Evolutionary conservation across 2,329 filamentous ascomycete genomes (phyloP).

Genomic region (Microsporum audouinii): DNA sequence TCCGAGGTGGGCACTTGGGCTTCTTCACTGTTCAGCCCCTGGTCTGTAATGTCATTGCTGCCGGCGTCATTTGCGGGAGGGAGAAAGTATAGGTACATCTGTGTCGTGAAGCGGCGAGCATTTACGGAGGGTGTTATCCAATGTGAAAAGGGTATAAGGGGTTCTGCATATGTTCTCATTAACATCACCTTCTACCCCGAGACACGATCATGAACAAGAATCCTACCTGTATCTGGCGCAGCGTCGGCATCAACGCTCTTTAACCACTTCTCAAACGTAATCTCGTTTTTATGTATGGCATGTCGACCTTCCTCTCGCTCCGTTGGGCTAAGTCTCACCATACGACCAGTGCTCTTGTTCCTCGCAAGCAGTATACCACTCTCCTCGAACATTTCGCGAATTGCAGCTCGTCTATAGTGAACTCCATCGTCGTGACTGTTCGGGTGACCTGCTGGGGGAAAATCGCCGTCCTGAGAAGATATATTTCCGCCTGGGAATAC

Average conservation of each 20-base stretch:
- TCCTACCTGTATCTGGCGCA: conserved; percentile 47
- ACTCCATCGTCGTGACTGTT: conserved; percentile 57
- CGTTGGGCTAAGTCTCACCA: conserved; percentile 50
- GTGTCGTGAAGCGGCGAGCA: conserved; percentile 74
- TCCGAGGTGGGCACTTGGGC: conserved; percentile 61
- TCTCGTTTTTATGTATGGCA: conserved; percentile 54
- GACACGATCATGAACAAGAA: conserved; percentile 2
- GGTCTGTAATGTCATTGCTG: conserved; percentile 19
- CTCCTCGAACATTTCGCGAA: conserved; percentile 91
- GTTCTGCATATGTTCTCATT: conserved; percentile 13
- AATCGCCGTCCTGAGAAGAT: conserved; percentile 58
- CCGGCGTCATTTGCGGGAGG: conserved; percentile 43
- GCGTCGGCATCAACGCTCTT: conserved; percentile 26
- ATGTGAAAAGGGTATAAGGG: conserved; percentile 69
- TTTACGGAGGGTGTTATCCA: conserved; percentile 71
- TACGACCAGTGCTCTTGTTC: conserved; percentile 28
- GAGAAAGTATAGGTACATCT: conserved; percentile 93
- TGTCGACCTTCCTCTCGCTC: conserved; percentile 56
- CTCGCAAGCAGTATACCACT: conserved; percentile 72
- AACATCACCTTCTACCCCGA: not conserved
- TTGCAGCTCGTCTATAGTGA: conserved; percentile 68
- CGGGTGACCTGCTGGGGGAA: conserved; percentile 40
- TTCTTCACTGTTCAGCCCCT: conserved; percentile 39
- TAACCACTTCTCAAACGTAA: conserved; percentile 58
- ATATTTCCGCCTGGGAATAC: conserved; percentile 90